Conservation (phyloP, 139 green algal genomes). For the Auxenochlorella pyrenoidosa region DNA sequence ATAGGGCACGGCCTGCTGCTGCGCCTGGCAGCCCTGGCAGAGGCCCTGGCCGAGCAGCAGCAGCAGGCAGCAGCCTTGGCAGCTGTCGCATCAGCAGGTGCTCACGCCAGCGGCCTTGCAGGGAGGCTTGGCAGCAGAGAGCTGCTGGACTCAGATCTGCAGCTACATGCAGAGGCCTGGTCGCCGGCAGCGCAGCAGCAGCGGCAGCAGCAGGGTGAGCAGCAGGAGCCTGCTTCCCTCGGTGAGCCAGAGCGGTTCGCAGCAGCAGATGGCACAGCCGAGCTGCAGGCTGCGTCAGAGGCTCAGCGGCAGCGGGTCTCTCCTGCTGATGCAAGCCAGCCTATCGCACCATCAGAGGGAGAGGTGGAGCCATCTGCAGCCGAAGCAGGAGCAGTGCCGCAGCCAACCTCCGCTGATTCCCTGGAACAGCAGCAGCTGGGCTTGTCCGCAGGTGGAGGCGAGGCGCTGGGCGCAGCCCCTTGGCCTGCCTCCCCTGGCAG, state of each 20-base stretch:
- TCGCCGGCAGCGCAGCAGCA: background rate
- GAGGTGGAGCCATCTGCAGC: background rate
- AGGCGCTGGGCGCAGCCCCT: no score
- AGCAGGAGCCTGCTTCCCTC: background rate
- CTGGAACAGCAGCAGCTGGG: background rate
- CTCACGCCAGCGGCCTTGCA: background rate
- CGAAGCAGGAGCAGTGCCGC: background rate
- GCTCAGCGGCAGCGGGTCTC: background rate
- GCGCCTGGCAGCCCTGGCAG: conserved; percentile 36
- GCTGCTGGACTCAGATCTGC: background rate
- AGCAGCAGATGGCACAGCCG: background rate
- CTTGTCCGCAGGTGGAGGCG: no score
- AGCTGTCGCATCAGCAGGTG: background rate
- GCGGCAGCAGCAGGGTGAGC: background rate
- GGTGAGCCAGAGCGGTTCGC: background rate
- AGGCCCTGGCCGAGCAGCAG: background rate
- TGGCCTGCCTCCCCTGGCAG: no score
- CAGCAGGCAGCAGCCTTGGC: background rate
- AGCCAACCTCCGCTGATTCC: background rate
- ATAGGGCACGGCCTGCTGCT: conserved; percentile 56
- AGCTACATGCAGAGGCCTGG: background rate
- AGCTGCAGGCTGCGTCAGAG: background rate
- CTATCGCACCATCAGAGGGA: background rate
- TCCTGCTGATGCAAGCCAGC: background rate
- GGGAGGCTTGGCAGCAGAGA: background rate